Conservation (phyloP, 148 eudicot species). For the Heliosperma pusillum region DNA sequence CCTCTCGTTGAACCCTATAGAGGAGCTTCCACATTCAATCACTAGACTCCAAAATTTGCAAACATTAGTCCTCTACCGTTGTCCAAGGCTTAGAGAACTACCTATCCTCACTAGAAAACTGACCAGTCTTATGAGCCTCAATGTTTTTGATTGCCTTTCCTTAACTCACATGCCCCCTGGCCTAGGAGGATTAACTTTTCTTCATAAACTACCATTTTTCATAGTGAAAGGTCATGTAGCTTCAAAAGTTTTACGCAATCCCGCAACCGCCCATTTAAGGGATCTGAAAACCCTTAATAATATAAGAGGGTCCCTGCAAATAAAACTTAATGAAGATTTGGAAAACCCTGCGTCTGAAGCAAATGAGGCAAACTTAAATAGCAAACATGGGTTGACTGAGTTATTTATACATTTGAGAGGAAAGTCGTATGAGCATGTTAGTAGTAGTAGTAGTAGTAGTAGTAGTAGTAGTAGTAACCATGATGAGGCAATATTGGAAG, state of each 20-base stretch:
- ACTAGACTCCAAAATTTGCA: conserved; percentile 39
- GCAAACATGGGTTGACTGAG: not conserved
- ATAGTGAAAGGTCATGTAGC: too few species aligned
- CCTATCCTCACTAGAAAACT: conserved; percentile 13
- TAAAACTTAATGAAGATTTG: not conserved
- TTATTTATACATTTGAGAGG: not conserved
- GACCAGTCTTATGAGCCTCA: conserved; percentile 12
- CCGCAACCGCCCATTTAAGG: not conserved
- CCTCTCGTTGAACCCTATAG: not conserved
- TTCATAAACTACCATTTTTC: not conserved
- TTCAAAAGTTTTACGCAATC: too few species aligned
- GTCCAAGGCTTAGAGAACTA: not conserved
- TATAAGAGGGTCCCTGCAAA: conserved; percentile 13
- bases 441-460: not conserved
- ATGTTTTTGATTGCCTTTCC: not conserved
- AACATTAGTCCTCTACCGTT: conserved; percentile 19
- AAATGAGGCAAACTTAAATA: not conserved
- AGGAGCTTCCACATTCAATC: conserved; percentile 22
- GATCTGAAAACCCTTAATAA: conserved; percentile 12
- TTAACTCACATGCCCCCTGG: conserved; percentile 18
- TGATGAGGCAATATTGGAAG: conserved; percentile 20
- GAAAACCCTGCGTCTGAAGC: conserved; percentile 1
- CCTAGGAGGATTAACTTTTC: conserved; percentile 8
- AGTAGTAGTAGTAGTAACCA: not conserved
- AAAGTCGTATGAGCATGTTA: not conserved